Conservation (phyloP, 176 grass and related monocot species). For the Cymbopogon citratus region DNA sequence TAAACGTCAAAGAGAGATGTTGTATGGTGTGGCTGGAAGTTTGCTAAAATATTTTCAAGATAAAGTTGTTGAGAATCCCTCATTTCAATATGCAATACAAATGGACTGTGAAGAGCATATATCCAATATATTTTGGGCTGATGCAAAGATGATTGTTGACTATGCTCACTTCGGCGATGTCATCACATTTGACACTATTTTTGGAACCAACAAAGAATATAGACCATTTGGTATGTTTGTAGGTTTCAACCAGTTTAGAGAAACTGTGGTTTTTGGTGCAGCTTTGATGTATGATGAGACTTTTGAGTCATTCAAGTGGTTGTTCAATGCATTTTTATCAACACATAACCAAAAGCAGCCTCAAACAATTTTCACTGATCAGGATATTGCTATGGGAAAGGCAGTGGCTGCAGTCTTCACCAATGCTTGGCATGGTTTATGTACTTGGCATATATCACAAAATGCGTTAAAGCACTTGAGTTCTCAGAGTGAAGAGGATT, state of each 20-base stretch:
- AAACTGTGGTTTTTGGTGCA: not conserved
- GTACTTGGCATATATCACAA: not conserved
- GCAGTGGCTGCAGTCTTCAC: not conserved
- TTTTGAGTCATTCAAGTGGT: not conserved
- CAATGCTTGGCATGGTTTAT: not conserved
- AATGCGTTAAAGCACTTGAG: not conserved
- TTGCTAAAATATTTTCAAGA: too few species aligned
- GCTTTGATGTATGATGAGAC: not conserved
- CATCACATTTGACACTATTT: not conserved
- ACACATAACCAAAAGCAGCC: not conserved
- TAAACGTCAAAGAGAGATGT: too few species aligned
- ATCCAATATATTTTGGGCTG: not conserved
- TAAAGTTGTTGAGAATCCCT: not conserved
- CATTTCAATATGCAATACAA: not conserved
- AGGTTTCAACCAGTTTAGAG: not conserved
- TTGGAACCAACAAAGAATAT: not conserved
- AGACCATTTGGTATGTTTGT: not conserved
- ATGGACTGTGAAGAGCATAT: not conserved
- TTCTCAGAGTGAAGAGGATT: not conserved
- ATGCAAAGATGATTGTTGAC: not conserved
- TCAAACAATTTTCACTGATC: slow-evolving; percentile 31
- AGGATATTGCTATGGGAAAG: not conserved
- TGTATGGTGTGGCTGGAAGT: too few species aligned
- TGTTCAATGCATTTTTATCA: too few species aligned
- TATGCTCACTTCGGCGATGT: not conserved